Conservation (phyloP, 345 rosid genomes). For the Sisymbrium irio region DNA sequence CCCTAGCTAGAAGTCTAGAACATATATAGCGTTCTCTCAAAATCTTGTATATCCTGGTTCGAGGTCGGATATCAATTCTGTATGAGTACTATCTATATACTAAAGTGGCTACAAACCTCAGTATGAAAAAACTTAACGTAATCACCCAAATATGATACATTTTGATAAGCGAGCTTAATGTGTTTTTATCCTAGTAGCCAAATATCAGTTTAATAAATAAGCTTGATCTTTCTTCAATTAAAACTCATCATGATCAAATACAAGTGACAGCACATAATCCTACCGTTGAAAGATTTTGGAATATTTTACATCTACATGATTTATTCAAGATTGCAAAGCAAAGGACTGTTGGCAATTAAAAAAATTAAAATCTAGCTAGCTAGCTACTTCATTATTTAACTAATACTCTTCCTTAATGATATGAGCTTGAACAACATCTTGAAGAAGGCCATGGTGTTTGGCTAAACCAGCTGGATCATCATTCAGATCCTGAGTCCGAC, state of each 20-base stretch:
- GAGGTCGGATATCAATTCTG: no score
- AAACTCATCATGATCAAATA: slow-evolving; percentile 1
- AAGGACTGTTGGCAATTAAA: background rate
- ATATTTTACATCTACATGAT: background rate
- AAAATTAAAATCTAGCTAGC: background rate
- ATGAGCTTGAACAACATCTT: slow-evolving; percentile 64
- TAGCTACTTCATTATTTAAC: background rate
- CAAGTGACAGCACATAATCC: background rate
- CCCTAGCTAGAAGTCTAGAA: slow-evolving; percentile 5
- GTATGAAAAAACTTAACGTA: no score
- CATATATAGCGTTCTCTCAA: background rate
- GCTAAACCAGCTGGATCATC: slow-evolving; percentile 18
- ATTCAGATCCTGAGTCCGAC: background rate
- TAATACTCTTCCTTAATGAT: slow-evolving; percentile 47
- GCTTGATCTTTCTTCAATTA: no score
- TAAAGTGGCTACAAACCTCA: background rate
- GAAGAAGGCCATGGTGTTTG: slow-evolving; percentile 70
- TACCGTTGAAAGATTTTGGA: background rate
- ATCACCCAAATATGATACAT: background rate
- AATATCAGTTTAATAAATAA: no score
- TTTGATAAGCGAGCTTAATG: background rate
- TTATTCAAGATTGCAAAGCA: background rate
- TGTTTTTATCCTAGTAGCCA: no score
- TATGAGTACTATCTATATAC: background rate
- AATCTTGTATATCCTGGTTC: background rate